Evolutionary conservation across 1,284 basidiomycete species (phyloP), one percentile per base, ranked within the genome.

Genomic region (Austroboletus novae-zelandiae): DNA sequence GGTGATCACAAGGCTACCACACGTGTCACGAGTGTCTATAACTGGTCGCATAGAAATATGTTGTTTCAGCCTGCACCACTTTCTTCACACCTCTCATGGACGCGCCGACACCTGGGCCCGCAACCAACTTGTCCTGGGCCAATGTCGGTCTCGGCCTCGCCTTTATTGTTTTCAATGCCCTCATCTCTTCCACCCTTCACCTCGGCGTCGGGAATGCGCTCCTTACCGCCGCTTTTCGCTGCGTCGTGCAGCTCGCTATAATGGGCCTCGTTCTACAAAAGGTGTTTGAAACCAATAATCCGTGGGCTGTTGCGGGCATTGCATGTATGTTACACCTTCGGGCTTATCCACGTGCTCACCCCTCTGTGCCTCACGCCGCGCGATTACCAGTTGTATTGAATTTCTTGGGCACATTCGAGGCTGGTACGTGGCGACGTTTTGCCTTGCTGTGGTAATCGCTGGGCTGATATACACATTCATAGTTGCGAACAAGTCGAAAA

Each of bases 61-160:
- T 23, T 23, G 5, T 23, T 5, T 3, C 5, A 23, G 5, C 20
- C 20, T 23, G 20, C 5, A 23, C 32, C 13, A 4, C 5, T 34
- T 11, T 15, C 34, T 7, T 8, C 7, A 11, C 5, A 1, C 35
- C 5, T 15, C 20, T 17, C 46, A 68, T 69, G 64, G 67, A 64
- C 17, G 32, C 52, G 11, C 20, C 56, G 25, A 23, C 20, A 23
- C 53, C 64, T 4, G 23, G 46, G 7, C 42, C 47, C 13, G 4
- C 56, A 2, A 54, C 59, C 40, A 54, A 75, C 43, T 69, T 91
- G 27, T 72, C 71, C 23, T 91, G 86, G 86, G 54, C 65, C 13
- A 91, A 93, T 60, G 87, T 94, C 53, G 78, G 71, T 18, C 74
- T 92, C 52, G 89, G 83, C 0, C 78, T 91, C 61, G 68, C 78